Evolutionary conservation across 331 rosid genomes (phyloP).

Genomic region (Quercus lobata): DNA sequence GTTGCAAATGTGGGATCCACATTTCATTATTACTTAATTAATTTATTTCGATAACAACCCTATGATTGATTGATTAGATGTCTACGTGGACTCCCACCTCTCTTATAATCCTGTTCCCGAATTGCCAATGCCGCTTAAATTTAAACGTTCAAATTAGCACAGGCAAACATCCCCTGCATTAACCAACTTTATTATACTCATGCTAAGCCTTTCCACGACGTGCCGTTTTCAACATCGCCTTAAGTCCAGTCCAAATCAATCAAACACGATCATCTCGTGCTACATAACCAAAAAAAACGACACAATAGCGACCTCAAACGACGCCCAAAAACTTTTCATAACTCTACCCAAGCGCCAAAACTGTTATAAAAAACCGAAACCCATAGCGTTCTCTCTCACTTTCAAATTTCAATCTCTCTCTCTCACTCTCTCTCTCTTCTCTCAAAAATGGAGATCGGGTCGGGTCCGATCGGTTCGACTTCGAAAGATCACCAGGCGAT

Average conservation of each 20-base stretch:
- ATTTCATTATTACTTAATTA: no score
- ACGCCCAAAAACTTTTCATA: background rate
- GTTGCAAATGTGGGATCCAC: no score
- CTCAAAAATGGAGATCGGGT: conserved; percentile 52
- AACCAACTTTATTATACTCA: no score
- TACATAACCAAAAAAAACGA: background rate
- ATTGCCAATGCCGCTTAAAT: conserved; percentile 29
- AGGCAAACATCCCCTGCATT: no score
- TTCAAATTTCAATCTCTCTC: conserved; percentile 3
- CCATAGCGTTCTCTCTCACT: background rate
- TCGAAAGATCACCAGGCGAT: conserved; percentile 57
- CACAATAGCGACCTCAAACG: background rate
- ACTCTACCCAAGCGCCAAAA: conserved; percentile 30
- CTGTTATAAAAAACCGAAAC: background rate
- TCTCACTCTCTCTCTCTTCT: no score
- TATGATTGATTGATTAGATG: no score
- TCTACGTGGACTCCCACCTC: no score
- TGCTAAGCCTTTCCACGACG: no score
- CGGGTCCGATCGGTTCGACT: conserved; percentile 29
- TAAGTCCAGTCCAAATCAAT: background rate
- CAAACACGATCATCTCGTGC: background rate
- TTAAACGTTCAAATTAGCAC: conserved; percentile 20
- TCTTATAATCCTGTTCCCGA: no score
- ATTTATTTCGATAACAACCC: no score
- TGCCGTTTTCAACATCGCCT: no score